A percentile compares a stretch with the other conserved stretches of the same genome.
These are phyloP conservation scores for Scytalidium lignicola DNA, from an alignment of 2,329 filamentous ascomycete genomes.

Conservation along the genomic window DNA sequence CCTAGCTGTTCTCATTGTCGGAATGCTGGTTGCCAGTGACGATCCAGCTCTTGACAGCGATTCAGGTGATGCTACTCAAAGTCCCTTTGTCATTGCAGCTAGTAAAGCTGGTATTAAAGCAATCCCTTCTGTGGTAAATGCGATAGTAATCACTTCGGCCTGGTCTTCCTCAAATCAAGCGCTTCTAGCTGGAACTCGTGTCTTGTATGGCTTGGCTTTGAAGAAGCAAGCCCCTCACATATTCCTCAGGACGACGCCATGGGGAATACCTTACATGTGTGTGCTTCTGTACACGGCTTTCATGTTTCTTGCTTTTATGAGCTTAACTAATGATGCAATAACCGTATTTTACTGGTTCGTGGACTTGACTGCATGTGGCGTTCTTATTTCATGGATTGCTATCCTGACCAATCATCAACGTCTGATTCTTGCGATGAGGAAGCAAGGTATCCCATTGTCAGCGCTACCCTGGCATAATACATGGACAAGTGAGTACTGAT, in stretches of 20 bases:
- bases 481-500: constrained; percentile 49
- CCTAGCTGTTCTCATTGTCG: constrained; percentile 36
- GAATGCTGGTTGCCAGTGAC: constrained; percentile 53
- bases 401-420: constrained; percentile 58
- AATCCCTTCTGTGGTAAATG: constrained; percentile 70
- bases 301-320: constrained; percentile 54
- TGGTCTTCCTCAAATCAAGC: constrained; percentile 66
- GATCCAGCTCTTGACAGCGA: constrained; percentile 41
- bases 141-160: constrained; percentile 67
- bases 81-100: constrained; percentile 68
- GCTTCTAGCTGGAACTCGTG: constrained; percentile 54
- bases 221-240: constrained; percentile 53
- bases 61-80: constrained; percentile 43
- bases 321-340: constrained; percentile 49
- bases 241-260: constrained; percentile 46
- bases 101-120: constrained; percentile 60
- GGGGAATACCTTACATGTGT: constrained; percentile 53
- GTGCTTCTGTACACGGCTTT: constrained; percentile 49
- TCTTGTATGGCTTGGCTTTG: constrained; percentile 54
- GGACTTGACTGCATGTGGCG: constrained; percentile 55
- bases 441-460: constrained; percentile 44
- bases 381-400: constrained; percentile 57
- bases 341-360: constrained; percentile 64
- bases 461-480: constrained; percentile 58
- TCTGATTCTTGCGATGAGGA: constrained; percentile 47